phyloP scores from a whole-genome alignment of 305 asterid species.

The Fraxinus floribunda region DNA sequence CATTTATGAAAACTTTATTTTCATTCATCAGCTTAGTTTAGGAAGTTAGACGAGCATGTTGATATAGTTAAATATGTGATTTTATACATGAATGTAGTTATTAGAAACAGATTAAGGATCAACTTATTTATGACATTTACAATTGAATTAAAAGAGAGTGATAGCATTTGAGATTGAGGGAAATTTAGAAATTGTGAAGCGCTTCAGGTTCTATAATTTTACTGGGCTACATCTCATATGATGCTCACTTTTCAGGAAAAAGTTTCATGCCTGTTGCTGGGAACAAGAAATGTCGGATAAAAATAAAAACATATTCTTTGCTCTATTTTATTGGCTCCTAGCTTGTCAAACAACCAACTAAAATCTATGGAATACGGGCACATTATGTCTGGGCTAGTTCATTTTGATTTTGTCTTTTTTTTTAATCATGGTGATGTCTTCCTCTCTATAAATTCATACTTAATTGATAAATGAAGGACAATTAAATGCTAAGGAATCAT shows the following conservation, averaged over 20 bases:
- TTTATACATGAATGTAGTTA: background rate
- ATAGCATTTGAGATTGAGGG: background rate
- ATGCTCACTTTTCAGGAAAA: background rate
- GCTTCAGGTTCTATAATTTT: background rate
- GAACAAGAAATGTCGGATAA: background rate
- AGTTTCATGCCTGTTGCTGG: background rate
- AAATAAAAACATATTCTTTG: background rate
- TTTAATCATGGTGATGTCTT: background rate
- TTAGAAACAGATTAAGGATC: background rate
- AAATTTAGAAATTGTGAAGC: background rate
- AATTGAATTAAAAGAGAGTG: background rate
- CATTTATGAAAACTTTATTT: background rate
- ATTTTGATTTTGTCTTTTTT: background rate
- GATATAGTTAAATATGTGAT: background rate
- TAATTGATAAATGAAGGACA: background rate
- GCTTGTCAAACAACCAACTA: background rate
- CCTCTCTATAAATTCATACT: background rate
- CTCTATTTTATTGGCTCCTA: background rate
- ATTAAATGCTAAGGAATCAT: background rate
- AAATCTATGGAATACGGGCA: background rate
- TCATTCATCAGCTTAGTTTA: conserved; percentile 1
- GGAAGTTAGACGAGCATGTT: background rate
- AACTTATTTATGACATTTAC: background rate
- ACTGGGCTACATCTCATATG: background rate
- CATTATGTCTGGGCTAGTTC: background rate